Conservation (phyloP, 2,329 filamentous ascomycete species). For the Pseudodiploospora longispora region DNA sequence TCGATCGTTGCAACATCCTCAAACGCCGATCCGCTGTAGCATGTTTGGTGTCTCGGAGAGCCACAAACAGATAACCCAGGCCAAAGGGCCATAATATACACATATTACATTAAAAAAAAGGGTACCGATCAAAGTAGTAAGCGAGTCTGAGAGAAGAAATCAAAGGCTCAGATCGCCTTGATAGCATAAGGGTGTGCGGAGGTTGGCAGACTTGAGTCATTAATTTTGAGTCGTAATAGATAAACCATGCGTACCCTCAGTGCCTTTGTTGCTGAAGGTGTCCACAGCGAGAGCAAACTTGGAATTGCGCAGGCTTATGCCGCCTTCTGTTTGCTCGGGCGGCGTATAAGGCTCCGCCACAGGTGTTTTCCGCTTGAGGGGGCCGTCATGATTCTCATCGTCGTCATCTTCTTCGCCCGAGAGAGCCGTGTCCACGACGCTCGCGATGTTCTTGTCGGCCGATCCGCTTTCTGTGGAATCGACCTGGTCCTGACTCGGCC, state of each 20-base stretch:
- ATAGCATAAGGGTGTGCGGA: background rate
- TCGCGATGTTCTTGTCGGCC: background rate
- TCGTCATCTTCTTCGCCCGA: slow-evolving; percentile 6
- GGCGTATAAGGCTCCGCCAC: slow-evolving; percentile 22
- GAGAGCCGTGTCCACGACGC: background rate
- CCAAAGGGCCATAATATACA: slow-evolving; percentile 8
- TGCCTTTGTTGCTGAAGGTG: slow-evolving; percentile 7
- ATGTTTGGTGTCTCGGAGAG: no score
- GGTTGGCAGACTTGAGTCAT: background rate
- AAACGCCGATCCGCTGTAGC: slow-evolving; percentile 3
- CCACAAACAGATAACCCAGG: no score
- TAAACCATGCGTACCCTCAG: slow-evolving; percentile 14
- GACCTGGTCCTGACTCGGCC: slow-evolving; percentile 24
- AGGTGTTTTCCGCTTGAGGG: background rate
- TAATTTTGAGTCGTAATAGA: slow-evolving; percentile 15
- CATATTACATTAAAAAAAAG: slow-evolving; percentile 13
- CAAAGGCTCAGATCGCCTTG: background rate
- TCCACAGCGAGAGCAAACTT: slow-evolving; percentile 18
- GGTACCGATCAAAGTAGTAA: background rate
- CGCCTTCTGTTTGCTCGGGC: slow-evolving; percentile 20
- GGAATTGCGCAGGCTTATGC: slow-evolving; percentile 17
- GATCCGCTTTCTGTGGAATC: background rate
- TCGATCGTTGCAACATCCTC: slow-evolving; percentile 7
- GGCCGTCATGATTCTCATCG: slow-evolving; percentile 3
- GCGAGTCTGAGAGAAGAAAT: slow-evolving; percentile 1